phyloP scores from a whole-genome alignment of 352 stramenopile genomes.

The Blastocystis sp. region DNA sequence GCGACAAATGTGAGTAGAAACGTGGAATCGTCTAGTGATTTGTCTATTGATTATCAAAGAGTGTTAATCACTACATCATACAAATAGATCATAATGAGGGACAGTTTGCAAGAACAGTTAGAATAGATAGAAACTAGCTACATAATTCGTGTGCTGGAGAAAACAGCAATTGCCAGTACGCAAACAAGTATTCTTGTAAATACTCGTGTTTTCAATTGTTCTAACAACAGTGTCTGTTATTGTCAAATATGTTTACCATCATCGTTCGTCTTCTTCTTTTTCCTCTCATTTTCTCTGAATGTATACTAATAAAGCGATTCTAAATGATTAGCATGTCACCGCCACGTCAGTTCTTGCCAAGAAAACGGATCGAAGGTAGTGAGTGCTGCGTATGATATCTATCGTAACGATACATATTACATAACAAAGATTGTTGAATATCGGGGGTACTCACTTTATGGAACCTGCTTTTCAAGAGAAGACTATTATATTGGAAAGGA shows the following conservation, averaged over 20 bases:
- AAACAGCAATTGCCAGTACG: too few species aligned
- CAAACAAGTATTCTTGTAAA: neutral
- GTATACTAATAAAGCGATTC: neutral
- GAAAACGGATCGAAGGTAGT: neutral
- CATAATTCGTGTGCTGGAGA: neutral
- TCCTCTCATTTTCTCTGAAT: neutral
- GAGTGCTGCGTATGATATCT: neutral
- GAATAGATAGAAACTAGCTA: neutral
- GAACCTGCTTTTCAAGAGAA: neutral
- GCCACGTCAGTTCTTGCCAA: neutral
- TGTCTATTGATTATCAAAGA: neutral
- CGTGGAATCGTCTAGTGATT: slow-evolving; percentile 1
- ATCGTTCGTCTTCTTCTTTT: neutral
- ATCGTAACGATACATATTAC: neutral
- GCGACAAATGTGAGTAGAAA: slow-evolving; percentile 37
- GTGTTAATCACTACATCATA: neutral
- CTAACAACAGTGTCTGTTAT: neutral
- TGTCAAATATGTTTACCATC: neutral
- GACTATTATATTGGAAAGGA: slow-evolving; percentile 25
- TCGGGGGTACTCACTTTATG: neutral
- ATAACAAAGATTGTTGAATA: neutral
- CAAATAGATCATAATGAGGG: neutral
- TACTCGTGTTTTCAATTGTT: neutral
- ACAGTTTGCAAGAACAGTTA: neutral
- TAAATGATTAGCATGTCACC: neutral